Evolutionary conservation across 2,329 filamentous ascomycete genomes (phyloP).

Genomic region (Alternaria sp.): DNA sequence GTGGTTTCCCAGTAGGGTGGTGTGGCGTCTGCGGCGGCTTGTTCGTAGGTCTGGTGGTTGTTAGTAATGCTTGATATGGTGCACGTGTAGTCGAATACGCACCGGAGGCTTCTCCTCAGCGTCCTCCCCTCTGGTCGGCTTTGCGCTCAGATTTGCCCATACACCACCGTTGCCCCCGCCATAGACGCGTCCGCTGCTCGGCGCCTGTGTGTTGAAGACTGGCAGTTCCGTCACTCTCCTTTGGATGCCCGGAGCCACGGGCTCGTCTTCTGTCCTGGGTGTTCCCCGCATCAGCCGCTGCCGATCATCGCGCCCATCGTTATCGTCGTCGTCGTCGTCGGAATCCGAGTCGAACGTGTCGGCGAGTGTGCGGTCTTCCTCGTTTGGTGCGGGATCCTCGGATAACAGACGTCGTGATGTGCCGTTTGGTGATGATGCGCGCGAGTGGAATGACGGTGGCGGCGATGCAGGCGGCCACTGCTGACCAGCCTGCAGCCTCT

Average conservation of each 20-base stretch:
- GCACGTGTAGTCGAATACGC: conserved; percentile 54
- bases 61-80: conserved; percentile 43
- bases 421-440: conserved; percentile 70
- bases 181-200: conserved; percentile 63
- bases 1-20: conserved; percentile 99
- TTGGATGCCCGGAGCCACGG: conserved; percentile 50
- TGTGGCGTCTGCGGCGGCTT: conserved; percentile 93
- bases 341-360: conserved; percentile 87
- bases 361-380: conserved; percentile 81
- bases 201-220: conserved; percentile 54
- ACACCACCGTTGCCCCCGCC: conserved; percentile 90
- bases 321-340: conserved; percentile 69
- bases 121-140: conserved; percentile 82
- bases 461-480: conserved; percentile 57
- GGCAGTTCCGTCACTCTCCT: conserved; percentile 64
- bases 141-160: conserved; percentile 92
- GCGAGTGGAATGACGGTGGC: conserved; percentile 86
- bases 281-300: conserved; percentile 83
- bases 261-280: conserved; percentile 38
- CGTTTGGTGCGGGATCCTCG: conserved; percentile 59
- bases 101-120: conserved; percentile 93
- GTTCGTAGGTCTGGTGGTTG: conserved; percentile 83
- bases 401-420: conserved; percentile 62
- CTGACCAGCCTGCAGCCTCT: conserved; percentile 30
- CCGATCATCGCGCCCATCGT: conserved; percentile 78